Conservation (phyloP, 2,329 filamentous ascomycete genomes). For the Cytospora schulzeri region DNA sequence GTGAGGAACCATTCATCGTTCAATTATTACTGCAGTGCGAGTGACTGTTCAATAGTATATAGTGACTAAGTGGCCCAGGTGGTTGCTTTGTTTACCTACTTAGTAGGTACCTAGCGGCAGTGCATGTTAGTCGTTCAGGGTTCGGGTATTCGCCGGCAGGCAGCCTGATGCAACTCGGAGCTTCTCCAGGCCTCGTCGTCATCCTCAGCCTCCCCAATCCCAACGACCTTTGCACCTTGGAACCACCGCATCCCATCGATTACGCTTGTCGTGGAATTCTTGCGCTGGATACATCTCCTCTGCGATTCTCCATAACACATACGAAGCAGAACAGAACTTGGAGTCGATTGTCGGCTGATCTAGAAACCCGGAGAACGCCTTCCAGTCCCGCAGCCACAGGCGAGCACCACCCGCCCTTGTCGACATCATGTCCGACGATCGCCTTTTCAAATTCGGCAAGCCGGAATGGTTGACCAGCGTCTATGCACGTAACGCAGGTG, state of each 20-base stretch:
- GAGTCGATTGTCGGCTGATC: not conserved
- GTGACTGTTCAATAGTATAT: not conserved
- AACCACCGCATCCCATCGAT: not conserved
- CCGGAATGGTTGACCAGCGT: slow-evolving; percentile 69
- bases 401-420: not conserved
- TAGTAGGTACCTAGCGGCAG: not conserved
- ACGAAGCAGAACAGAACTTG: not conserved
- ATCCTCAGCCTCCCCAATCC: slow-evolving; percentile 25
- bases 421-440: slow-evolving; percentile 64
- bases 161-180: slow-evolving; percentile 17
- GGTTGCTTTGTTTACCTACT: no score
- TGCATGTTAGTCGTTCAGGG: slow-evolving; percentile 5
- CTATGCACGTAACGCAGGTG: slow-evolving; percentile 64
- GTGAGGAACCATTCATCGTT: slow-evolving; percentile 7
- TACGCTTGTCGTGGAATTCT: not conserved
- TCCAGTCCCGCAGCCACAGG: not conserved
- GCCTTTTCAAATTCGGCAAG: slow-evolving; percentile 67
- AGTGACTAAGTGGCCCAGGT: not conserved
- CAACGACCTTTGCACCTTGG: slow-evolving; percentile 10
- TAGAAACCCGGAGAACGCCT: not conserved
- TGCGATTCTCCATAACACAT: not conserved
- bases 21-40: not conserved
- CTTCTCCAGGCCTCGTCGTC: slow-evolving; percentile 26
- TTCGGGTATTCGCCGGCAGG: slow-evolving; percentile 21
- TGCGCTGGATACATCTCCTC: not conserved